Evolutionary conservation across 257 asterid species (phyloP).

Genomic region (Leonotis leonurus): DNA sequence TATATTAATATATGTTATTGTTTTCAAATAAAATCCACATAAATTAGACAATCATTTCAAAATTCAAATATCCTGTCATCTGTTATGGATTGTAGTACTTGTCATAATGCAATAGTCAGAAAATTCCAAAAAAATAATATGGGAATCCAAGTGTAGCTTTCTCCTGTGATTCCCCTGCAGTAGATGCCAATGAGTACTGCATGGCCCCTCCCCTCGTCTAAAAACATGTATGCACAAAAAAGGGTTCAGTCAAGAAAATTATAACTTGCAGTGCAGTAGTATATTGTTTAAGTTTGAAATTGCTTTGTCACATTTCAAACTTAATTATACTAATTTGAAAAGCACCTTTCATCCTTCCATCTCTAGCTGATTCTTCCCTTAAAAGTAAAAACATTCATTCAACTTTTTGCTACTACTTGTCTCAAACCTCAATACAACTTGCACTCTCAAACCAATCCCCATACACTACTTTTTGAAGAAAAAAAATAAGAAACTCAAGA

Average conservation of each 20-base stretch:
- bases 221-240: too few relatives aligned
- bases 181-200: slow-evolving; percentile 28
- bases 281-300: slow-evolving; percentile 30
- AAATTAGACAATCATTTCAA: not conserved
- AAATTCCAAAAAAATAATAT: not conserved
- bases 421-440: too few relatives aligned
- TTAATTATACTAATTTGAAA: slow-evolving; percentile 14
- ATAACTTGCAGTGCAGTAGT: not conserved
- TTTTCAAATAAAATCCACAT: too few relatives aligned
- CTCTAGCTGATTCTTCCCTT: not conserved
- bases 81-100: not conserved
- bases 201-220: slow-evolving; percentile 38
- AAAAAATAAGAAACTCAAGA: too few relatives aligned
- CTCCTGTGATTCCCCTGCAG: slow-evolving; percentile 25
- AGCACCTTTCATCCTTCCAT: too few relatives aligned
- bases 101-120: not conserved
- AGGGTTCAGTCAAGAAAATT: too few relatives aligned
- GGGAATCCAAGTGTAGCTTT: slow-evolving; percentile 15
- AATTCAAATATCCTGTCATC: not conserved
- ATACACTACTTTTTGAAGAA: too few relatives aligned
- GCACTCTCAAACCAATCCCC: too few relatives aligned
- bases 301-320: slow-evolving; percentile 23
- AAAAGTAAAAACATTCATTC: too few relatives aligned
- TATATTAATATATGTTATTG: too few relatives aligned
- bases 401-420: not conserved